phyloP scores from a whole-genome alignment of 2,329 filamentous ascomycete species.

The Fusarium succisae region DNA sequence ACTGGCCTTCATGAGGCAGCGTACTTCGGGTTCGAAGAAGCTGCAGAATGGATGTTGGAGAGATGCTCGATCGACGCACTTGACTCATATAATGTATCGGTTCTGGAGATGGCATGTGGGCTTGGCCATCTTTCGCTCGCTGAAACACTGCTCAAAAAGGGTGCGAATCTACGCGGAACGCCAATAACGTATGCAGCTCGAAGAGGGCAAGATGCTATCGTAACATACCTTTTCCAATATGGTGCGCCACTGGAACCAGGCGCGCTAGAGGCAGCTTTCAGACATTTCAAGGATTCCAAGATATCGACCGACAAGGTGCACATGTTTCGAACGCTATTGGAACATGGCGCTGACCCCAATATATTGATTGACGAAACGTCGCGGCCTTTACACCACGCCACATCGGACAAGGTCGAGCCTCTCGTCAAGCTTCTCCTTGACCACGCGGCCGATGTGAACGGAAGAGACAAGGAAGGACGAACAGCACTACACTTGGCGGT shows the following conservation, averaged over 20 bases:
- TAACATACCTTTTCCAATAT: neutral
- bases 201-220: neutral
- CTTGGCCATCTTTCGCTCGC: neutral
- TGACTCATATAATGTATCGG: neutral
- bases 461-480: neutral
- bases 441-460: neutral
- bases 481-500: neutral
- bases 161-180: neutral
- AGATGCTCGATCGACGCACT: neutral
- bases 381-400: neutral
- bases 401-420: neutral
- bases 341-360: neutral
- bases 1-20: conserved; percentile 13
- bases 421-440: neutral
- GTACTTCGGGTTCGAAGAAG: neutral
- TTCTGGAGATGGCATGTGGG: neutral
- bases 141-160: neutral
- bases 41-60: neutral
- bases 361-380: neutral
- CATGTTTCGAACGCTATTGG: neutral
- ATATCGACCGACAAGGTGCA: neutral
- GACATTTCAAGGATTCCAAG: neutral
- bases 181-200: neutral
- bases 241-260: neutral
- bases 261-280: neutral